A percentile compares a stretch with the other conserved stretches of the same genome.
Evolutionary conservation across 179 eudicot species (phyloP).

Genomic region (Silene noctiflora): DNA sequence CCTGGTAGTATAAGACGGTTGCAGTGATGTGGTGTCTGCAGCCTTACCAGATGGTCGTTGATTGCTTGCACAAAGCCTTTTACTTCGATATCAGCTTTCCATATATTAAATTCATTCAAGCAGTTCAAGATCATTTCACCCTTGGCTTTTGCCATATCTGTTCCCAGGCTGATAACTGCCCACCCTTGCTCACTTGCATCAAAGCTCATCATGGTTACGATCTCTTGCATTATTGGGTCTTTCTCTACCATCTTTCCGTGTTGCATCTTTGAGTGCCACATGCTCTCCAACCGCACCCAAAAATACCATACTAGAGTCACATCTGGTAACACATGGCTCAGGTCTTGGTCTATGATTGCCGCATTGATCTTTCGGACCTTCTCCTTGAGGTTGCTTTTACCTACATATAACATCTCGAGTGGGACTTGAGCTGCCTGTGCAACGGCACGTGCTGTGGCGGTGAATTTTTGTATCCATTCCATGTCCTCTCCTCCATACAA

Average conservation of each 20-base stretch:
- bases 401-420: conserved; percentile 64
- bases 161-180: conserved; percentile 53
- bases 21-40: conserved; percentile 52
- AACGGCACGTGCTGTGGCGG: conserved; percentile 25
- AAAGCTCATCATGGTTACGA: conserved; percentile 51
- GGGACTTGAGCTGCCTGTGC: conserved; percentile 37
- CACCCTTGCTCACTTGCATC: conserved; percentile 64
- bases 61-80: conserved; percentile 46
- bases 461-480: conserved; percentile 42
- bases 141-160: conserved; percentile 47
- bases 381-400: conserved; percentile 59
- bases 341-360: conserved; percentile 28
- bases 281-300: conserved; percentile 65
- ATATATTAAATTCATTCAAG: conserved; percentile 29
- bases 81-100: conserved; percentile 31
- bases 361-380: conserved; percentile 39
- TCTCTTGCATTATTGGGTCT: conserved; percentile 54
- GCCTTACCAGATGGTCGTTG: conserved; percentile 31
- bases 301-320: conserved; percentile 55
- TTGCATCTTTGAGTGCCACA: conserved; percentile 73
- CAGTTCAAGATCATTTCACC: conserved; percentile 40
- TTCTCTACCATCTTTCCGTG: conserved; percentile 46
- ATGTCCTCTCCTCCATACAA: conserved; percentile 57
- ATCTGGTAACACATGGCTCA: conserved; percentile 50
- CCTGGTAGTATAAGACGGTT: conserved; percentile 56